These are phyloP conservation scores for Torulaspora maleeae DNA, from an alignment of 805 yeast genomes.

Conservation along the genomic window DNA sequence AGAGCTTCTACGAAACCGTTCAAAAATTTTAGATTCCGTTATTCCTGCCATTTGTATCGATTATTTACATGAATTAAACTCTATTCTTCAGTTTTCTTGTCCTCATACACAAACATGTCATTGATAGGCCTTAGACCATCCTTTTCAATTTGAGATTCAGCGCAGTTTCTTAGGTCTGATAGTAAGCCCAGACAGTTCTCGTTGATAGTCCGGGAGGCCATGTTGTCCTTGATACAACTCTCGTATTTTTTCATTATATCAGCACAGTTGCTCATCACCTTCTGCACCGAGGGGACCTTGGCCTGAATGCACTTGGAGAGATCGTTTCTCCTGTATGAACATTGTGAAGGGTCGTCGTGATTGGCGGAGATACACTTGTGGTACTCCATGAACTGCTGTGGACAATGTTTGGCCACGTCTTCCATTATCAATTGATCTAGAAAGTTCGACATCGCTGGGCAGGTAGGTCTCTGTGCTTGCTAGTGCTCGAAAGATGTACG, in stretches of 20 bases:
- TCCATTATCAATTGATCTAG: constrained; percentile 73
- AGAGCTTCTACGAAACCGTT: constrained; percentile 50
- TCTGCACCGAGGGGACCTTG: constrained; percentile 66
- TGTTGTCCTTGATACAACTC: constrained; percentile 50
- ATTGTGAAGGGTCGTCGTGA: constrained; percentile 46
- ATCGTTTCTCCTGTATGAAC: constrained; percentile 51
- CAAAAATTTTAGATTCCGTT: constrained; percentile 18
- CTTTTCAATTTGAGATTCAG: constrained; percentile 28
- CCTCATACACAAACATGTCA: constrained; percentile 14
- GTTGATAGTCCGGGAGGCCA: constrained; percentile 38
- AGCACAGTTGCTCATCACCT: constrained; percentile 59
- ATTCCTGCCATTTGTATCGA: no score
- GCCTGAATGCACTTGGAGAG: constrained; percentile 60
- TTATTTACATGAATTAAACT: neutral
- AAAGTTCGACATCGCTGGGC: constrained; percentile 28
- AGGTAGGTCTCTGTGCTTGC: neutral
- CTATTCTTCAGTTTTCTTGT: neutral
- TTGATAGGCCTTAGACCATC: constrained; percentile 20
- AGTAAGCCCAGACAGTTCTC: constrained; percentile 52
- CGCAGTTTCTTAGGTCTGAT: constrained; percentile 60
- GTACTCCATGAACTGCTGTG: constrained; percentile 63
- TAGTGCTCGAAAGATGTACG: neutral
- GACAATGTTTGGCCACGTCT: constrained; percentile 74
- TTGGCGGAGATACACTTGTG: constrained; percentile 67
- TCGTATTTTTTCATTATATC: constrained; percentile 59